Base-by-base conservation (phyloP, 2,329 filamentous ascomycete genomes). In the Diaporthe sp. region DNA sequence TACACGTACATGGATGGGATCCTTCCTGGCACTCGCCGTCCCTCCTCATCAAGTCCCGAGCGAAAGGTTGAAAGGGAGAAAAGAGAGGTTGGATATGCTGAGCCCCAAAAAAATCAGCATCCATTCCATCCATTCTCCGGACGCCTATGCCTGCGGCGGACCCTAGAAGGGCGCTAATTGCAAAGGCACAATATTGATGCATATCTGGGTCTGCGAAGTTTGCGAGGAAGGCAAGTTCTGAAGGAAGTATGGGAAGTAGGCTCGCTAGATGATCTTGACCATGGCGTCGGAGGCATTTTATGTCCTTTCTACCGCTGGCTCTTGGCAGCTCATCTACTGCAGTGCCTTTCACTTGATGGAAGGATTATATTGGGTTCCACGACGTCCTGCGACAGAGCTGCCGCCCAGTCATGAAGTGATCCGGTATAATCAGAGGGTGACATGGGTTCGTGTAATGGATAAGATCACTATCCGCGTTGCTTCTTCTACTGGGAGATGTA, bases 21-120 rank as follows among this genome's bases (percentile, higher is more conserved):
- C 40, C 69, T 9, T 9, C 13, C 15, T 19, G 22, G 12, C 69
- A 71, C 13, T 28, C 42, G 3, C 55, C 69, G 17, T 50, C 42
- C 17, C 55, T 50, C 30, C 28, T 71, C 3, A 9, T 8, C 3
- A 71, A 8, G 13, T 22, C 30, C 13, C 28, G 17, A 6, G 55
- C n/a, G 17, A 13, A 30, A 28, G 55, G 15, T 12, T 13, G 15
- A 40, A 42, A 71, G 4, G 55, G 30, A 47, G 38, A 52, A 33
- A 52, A 71, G 15, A 52, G 45, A 9, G 69, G 30, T 33, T 61
- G 69, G 25, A 52, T 40, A 22, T 54, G 69, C 15, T 50, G 10
- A 22, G 55, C 30, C 55, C 57, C 55, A 30, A 52, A 71, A 45
- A 61, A 61, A 30, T 22, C 33, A 35, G 8, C 42, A 5, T 42